Percentiles rank a stretch among this genome's conserved stretches.
Conservation (phyloP, 441 rosid genomes). For the Manihot esculenta region DNA sequence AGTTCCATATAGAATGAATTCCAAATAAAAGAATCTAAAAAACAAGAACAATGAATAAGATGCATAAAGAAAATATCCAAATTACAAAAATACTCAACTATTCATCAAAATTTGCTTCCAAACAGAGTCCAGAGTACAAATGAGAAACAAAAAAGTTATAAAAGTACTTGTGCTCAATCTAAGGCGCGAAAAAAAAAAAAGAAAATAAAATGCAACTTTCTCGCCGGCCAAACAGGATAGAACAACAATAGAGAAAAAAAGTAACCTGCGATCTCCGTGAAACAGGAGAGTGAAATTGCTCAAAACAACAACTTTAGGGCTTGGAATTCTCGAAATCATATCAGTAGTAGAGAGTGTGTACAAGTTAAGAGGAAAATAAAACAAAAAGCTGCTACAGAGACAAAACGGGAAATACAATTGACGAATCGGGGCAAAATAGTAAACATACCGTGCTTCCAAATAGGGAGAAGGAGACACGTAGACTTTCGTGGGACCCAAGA, state of each 20-base stretch:
- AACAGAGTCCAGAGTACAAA: neutral
- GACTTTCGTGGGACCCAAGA: neutral
- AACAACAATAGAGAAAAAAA: neutral
- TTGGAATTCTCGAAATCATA: neutral
- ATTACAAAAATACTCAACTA: neutral
- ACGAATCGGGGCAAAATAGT: neutral
- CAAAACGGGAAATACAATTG: neutral
- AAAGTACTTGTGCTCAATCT: neutral
- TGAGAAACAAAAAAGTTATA: neutral
- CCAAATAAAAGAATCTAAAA: too few species aligned
- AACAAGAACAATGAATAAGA: too few species aligned
- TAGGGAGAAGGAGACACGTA: neutral
- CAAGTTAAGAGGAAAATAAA: neutral
- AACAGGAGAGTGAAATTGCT: neutral
- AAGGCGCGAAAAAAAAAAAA: neutral
- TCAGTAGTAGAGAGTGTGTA: neutral
- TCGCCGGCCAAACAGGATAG: neutral
- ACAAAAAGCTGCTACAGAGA: conserved; percentile 1
- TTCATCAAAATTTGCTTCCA: neutral
- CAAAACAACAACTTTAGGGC: neutral
- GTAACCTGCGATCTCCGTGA: neutral
- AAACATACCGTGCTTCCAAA: neutral
- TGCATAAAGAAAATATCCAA: too few species aligned
- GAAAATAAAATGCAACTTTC: neutral
- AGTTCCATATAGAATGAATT: too few species aligned